Percentiles rank a stretch among this genome's conserved stretches.
These are phyloP conservation scores for Podaxis sp. DNA, from an alignment of 768 basidiomycete species.

Conservation along the genomic window DNA sequence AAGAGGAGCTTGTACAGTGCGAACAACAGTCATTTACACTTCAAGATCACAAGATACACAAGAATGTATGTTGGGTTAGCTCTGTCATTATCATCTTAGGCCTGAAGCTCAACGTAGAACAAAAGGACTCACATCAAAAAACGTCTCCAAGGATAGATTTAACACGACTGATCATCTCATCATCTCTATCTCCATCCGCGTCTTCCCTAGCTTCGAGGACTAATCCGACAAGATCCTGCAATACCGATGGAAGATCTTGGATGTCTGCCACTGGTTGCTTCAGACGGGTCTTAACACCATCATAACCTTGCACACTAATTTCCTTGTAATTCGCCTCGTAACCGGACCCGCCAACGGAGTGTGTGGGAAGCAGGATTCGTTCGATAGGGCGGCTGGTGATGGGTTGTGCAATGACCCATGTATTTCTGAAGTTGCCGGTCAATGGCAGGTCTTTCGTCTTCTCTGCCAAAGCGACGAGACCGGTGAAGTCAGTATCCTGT, in stretches of 20 bases:
- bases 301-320: conserved; percentile 35
- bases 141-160: conserved; percentile 25
- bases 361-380: conserved; percentile 26
- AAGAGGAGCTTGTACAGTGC: too few relatives aligned
- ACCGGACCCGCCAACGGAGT: not conserved
- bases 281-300: conserved; percentile 26
- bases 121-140: conserved; percentile 16
- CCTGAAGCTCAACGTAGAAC: not conserved
- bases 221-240: conserved; percentile 32
- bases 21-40: too few relatives aligned
- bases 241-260: conserved; percentile 25
- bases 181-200: conserved; percentile 21
- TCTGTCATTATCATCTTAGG: not conserved
- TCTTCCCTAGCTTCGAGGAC: conserved; percentile 32
- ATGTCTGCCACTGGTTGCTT: conserved; percentile 25
- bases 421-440: conserved; percentile 30
- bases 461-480: conserved; percentile 25
- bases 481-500: conserved; percentile 23
- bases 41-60: too few relatives aligned
- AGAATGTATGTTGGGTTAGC: not conserved
- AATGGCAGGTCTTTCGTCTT: conserved; percentile 22
- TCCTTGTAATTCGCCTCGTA: conserved; percentile 22
- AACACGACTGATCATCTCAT: conserved; percentile 26
- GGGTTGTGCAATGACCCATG: conserved; percentile 30
- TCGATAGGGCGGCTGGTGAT: conserved; percentile 34